phyloP scores from a whole-genome alignment of 495 filamentous ascomycete genomes.

The Penicillium herquei region DNA sequence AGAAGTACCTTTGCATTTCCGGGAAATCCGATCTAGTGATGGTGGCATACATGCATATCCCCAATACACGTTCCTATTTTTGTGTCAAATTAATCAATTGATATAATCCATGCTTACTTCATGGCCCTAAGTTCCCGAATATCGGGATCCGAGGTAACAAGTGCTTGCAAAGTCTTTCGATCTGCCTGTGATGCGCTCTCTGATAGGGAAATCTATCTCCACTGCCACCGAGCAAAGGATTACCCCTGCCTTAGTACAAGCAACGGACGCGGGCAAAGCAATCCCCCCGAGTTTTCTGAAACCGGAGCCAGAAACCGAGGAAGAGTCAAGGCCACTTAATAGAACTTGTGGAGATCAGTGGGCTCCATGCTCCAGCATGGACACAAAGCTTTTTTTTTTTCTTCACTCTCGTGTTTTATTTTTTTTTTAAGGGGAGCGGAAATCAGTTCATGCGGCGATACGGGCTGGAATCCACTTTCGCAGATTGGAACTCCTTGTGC shows the following conservation, averaged over 20 bases:
- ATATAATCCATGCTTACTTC: neutral
- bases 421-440: too few relatives aligned
- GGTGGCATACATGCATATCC: constrained; percentile 6
- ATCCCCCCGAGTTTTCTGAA: constrained; percentile 11
- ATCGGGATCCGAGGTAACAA: neutral
- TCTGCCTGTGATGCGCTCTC: neutral
- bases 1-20: neutral
- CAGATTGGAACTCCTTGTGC: neutral
- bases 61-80: neutral
- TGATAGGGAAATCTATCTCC: constrained; percentile 12
- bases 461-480: neutral
- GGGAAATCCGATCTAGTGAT: neutral
- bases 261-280: constrained; percentile 8
- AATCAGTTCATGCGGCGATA: neutral
- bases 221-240: constrained; percentile 10
- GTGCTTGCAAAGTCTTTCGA: too few relatives aligned
- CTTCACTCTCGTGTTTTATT: too few relatives aligned
- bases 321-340: neutral
- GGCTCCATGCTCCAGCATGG: neutral
- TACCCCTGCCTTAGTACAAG: constrained; percentile 20
- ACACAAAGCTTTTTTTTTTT: neutral
- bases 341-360: neutral
- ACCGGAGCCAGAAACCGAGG: constrained; percentile 16
- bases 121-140: too few relatives aligned
- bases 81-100: neutral